phyloP scores from a whole-genome alignment of 164 flowering plant genomes.

The Aristolochia californica region DNA sequence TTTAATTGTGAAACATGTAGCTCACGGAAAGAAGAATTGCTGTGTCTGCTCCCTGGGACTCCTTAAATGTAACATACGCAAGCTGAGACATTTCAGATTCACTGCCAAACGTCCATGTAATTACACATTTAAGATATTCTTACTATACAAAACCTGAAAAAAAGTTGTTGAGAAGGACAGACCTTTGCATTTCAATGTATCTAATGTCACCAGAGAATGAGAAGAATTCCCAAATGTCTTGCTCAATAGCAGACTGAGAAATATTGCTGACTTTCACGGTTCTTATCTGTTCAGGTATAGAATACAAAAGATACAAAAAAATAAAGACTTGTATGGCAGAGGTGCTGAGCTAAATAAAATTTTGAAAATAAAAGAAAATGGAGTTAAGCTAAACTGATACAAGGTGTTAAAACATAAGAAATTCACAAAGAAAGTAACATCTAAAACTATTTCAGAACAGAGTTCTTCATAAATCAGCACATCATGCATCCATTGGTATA shows the following conservation, averaged over 20 bases:
- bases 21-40: constrained; percentile 29
- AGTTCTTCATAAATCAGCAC: not conserved
- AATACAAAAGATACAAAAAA: not conserved
- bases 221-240: constrained; percentile 69
- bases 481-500: no score
- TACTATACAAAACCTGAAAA: not conserved
- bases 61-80: constrained; percentile 70
- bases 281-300: constrained; percentile 28
- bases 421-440: not conserved
- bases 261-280: constrained; percentile 72
- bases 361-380: not conserved
- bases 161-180: not conserved
- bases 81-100: constrained; percentile 16
- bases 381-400: not conserved
- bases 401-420: no score
- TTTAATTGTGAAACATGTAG: not conserved
- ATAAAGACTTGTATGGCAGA: not conserved
- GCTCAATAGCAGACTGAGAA: constrained; percentile 59
- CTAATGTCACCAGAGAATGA: constrained; percentile 76
- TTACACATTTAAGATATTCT: not conserved
- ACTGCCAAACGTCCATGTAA: constrained; percentile 2
- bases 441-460: not conserved
- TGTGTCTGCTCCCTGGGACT: constrained; percentile 71
- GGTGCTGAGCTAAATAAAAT: not conserved
- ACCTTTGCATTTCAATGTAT: constrained; percentile 63